Conservation (phyloP, 306 rosid species). For the Quercus robur region DNA sequence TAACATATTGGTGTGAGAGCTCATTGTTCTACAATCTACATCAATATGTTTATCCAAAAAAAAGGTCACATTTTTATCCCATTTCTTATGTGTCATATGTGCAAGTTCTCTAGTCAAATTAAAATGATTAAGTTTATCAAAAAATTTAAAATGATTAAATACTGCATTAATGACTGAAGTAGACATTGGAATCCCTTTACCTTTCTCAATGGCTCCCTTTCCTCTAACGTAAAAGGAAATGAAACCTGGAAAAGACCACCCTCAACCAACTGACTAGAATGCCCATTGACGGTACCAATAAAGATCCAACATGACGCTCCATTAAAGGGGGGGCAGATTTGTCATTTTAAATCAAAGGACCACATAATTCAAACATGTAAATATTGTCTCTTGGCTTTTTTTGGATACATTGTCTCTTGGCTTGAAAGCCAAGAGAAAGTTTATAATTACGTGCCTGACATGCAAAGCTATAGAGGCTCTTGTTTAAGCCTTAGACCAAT, state of each 20-base stretch:
- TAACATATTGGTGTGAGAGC: too few species aligned
- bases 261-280: slow-evolving; percentile 13
- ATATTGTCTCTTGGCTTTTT: slow-evolving; percentile 51
- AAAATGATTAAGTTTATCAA: too few species aligned
- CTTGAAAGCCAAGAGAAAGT: slow-evolving; percentile 60
- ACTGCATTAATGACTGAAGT: not conserved
- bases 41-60: not conserved
- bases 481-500: slow-evolving; percentile 6
- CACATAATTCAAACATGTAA: slow-evolving; percentile 13
- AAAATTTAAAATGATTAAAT: not conserved
- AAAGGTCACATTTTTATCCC: not conserved
- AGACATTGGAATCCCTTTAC: slow-evolving; percentile 21
- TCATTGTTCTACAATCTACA: too few species aligned
- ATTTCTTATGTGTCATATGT: not conserved
- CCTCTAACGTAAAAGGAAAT: slow-evolving; percentile 38
- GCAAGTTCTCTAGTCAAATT: slow-evolving; percentile 9
- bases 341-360: slow-evolving; percentile 25
- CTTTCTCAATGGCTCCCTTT: slow-evolving; percentile 33
- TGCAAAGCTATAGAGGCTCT: slow-evolving; percentile 52
- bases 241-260: slow-evolving; percentile 32
- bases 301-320: slow-evolving; percentile 8
- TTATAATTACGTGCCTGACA: slow-evolving; percentile 55
- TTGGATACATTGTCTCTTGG: slow-evolving; percentile 36
- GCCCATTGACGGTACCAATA: slow-evolving; percentile 1
- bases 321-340: slow-evolving; percentile 5